Percentiles rank a stretch among this genome's conserved stretches.
Evolutionary conservation across 2,329 filamentous ascomycete species (phyloP).

Genomic region (Colletotrichum sp.): DNA sequence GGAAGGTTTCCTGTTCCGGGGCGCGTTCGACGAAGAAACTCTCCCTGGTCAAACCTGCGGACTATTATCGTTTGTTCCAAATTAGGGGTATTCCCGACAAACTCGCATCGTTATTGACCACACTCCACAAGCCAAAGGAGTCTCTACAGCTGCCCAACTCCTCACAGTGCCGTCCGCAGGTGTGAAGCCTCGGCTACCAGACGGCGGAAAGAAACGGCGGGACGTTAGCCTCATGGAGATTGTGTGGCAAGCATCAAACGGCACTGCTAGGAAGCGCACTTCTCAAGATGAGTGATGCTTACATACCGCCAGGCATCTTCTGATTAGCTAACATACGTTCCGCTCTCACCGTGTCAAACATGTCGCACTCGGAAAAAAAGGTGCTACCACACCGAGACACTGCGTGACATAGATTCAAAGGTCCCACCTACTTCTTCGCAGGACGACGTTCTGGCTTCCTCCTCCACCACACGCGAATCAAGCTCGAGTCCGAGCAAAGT

Average conservation of each 20-base stretch:
- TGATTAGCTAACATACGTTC: not conserved
- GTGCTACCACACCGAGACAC: slow-evolving; percentile 19
- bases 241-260: slow-evolving; percentile 12
- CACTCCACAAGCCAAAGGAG: not conserved
- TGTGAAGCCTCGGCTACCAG: not conserved
- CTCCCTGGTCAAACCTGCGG: not conserved
- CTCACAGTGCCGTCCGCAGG: not conserved
- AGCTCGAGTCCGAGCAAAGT: slow-evolving; percentile 16
- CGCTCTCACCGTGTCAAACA: slow-evolving; percentile 15
- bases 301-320: not conserved
- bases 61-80: not conserved
- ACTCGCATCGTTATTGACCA: not conserved
- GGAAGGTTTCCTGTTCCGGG: not conserved
- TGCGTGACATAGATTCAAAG: not conserved
- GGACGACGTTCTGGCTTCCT: not conserved
- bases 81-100: not conserved
- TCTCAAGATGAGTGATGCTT: slow-evolving; percentile 9
- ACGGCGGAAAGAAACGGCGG: not conserved
- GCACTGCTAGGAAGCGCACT: slow-evolving; percentile 4
- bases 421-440: not conserved
- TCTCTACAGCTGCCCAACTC: not conserved
- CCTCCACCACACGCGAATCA: not conserved
- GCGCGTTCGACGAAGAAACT: not conserved
- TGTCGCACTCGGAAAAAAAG: slow-evolving; percentile 24
- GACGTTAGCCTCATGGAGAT: slow-evolving; percentile 7